A percentile compares a stretch with the other conserved stretches of the same genome.
Evolutionary conservation across 495 filamentous ascomycete genomes (phyloP).

Genomic region (Daldinia caldariorum): DNA sequence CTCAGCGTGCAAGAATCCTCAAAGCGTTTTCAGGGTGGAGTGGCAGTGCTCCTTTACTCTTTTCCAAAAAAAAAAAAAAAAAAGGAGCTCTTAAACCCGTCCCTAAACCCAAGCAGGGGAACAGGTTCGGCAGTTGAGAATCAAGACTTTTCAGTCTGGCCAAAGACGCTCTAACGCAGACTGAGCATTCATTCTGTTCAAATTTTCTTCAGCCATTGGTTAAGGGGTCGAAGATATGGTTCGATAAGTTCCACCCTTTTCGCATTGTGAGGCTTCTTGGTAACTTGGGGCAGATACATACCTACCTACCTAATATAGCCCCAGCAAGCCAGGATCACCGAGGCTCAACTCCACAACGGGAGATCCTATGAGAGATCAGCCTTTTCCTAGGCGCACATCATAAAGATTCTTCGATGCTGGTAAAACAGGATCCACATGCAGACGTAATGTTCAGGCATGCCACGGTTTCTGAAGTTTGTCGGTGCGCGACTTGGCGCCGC

Average conservation of each 20-base stretch:
- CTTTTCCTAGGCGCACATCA: slow-evolving; percentile 38
- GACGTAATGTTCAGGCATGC: slow-evolving; percentile 31
- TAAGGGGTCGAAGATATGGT: slow-evolving; percentile 11
- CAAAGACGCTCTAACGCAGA: slow-evolving; percentile 8
- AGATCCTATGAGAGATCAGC: slow-evolving; percentile 35
- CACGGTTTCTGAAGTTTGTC: slow-evolving; percentile 15
- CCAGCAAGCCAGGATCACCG: slow-evolving; percentile 5
- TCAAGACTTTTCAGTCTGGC: not conserved
- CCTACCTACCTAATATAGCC: not conserved
- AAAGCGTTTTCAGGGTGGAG: not conserved
- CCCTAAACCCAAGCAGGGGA: slow-evolving; percentile 7
- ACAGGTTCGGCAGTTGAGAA: slow-evolving; percentile 14
- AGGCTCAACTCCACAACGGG: not conserved
- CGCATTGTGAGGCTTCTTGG: slow-evolving; percentile 32
- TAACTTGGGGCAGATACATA: slow-evolving; percentile 15
- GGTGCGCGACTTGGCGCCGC: slow-evolving; percentile 26
- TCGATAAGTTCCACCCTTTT: slow-evolving; percentile 31
- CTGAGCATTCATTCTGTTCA: not conserved
- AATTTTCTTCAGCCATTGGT: slow-evolving; percentile 5
- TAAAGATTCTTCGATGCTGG: slow-evolving; percentile 13
- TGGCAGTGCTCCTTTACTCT: slow-evolving; percentile 7
- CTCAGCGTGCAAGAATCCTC: slow-evolving; percentile 22
- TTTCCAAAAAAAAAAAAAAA: no score
- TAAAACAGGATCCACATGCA: slow-evolving; percentile 27
- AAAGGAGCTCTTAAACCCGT: not conserved